Base-by-base conservation (phyloP, 371 early-diverging fungal species). In the Entomophthora muscae region DNA sequence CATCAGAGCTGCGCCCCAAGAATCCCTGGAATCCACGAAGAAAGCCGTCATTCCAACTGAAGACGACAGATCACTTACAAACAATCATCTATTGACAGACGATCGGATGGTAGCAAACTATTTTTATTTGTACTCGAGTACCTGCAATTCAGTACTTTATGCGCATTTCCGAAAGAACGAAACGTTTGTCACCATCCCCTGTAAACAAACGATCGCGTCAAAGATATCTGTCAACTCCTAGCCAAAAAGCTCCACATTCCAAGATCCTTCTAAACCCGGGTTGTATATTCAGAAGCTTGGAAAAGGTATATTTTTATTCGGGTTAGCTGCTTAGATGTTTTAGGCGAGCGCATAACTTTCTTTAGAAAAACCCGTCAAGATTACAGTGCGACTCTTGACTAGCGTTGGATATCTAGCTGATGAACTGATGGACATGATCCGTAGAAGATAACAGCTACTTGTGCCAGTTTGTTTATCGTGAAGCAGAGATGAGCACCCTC, bases 401-500 rank as follows among this genome's bases (percentile, higher is more conserved):
- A 83, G 86, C 66, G 83, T 84, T 66, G 91, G 91, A 3, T 89
- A 89, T 60, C 80, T 80, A 3, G 74, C 79, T 51, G 90, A 91
- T 69, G 81, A 78, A 61, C 74, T 91, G 23, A 82, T 86, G 60
- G 80, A 83, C 32, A 72, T 87, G 5, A 85, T 84, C 1, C 75
- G 90, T 63, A n/a, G 91, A 91, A 63, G 91, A 92, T 65, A 86
- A 89, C 67, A 84, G 87, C 29, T 89, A 90, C 58, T 65, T 90
- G n/a, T 80, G 82, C 67, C 82, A 86, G 26, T 89, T 90, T 65
- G 78, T 78, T 0, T 83, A 90, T 69, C 75, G 81, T 23, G 85
- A 84, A 21, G 61, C 63, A 31, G 42, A 22, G 51, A 31, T 53
- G 21, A 13, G 32, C 1, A 2, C 10, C 22, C 31, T 51, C 7